Base-by-base conservation (phyloP, 2,329 filamentous ascomycete species). In the Exophiala viscosa region DNA sequence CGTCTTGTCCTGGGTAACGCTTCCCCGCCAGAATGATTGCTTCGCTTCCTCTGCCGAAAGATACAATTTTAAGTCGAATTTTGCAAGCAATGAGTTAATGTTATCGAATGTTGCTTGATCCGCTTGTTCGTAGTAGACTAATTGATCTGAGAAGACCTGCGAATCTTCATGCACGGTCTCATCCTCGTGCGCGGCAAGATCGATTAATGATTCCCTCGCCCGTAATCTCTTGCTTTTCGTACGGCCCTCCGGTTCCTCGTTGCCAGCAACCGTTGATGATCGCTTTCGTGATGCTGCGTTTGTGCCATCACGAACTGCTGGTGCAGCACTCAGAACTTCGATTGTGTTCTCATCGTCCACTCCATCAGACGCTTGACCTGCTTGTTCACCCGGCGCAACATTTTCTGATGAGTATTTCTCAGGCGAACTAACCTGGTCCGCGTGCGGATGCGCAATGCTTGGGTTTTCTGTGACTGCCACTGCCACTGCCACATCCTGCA, bases 181-280 rank as follows among this genome's bases (percentile, higher is more conserved):
- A 34, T 78, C 76, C 4, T 70, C 67, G 31, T 74, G 74, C 9
- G 69, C 64, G 13, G 68, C 64, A 23, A 67, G 66, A 31, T 81
- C 79, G 5, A 71, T 73, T 45, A 77, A 71, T 7, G 79, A 79
- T 57, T 84, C 82, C 55, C 83, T 75, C 28, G 81, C 80, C 47
- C 81, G 77, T 14, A 82, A 77, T 33, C 83, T 76, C 62, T 82
- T 82, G 64, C 82, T 84, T 61, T 82, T 81, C 10, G 72, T 70
- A 43, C 82, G 75, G 15, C 76, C 75, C 45, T 78, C 78, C 10
- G 73, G 74, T 46, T 85, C 83, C 2, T 81, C 75, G 23, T 83
- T 72, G 8, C 78, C 80, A 44, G 81, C 78, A 15, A 78, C 80
- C 46, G 83, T 79, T 11, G 79, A 80, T 2, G 82, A 84, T 51